phyloP scores from a whole-genome alignment of 2,329 filamentous ascomycete genomes.

The Aspergillus viridinutans region DNA sequence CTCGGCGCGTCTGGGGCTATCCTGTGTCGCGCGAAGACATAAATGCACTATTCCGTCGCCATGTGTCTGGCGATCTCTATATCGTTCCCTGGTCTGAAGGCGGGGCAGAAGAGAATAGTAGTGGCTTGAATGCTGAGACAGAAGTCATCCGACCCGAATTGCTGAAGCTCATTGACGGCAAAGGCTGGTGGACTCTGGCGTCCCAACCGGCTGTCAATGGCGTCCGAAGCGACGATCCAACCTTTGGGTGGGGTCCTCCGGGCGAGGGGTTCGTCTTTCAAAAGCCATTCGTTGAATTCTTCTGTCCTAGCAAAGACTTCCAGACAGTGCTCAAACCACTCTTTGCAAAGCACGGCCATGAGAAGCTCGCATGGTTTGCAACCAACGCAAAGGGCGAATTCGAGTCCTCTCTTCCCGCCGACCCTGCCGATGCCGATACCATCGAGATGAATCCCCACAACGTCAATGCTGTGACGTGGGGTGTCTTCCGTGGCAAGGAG shows the following conservation, averaged over 20 bases:
- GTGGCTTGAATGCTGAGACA: conserved; percentile 64
- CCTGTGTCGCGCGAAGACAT: conserved; percentile 70
- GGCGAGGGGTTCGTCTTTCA: conserved; percentile 91
- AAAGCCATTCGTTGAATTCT: conserved; percentile 97
- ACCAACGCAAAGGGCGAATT: conserved; percentile 75
- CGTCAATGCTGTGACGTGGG: conserved; percentile 96
- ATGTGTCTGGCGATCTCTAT: conserved; percentile 72
- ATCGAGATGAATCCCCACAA: conserved; percentile 44
- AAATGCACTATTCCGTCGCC: conserved; percentile 71
- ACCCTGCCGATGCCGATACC: conserved; percentile 24
- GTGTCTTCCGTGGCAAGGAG: conserved; percentile 90
- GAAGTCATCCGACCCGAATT: conserved; percentile 73
- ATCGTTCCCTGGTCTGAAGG: conserved; percentile 89
- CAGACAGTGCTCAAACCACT: conserved; percentile 55
- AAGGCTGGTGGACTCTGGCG: conserved; percentile 93
- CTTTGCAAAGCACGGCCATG: conserved; percentile 57
- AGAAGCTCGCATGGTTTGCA: conserved; percentile 81
- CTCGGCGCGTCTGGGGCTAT: conserved; percentile 78
- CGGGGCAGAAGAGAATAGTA: conserved; percentile 55
- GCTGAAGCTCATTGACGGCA: conserved; percentile 66
- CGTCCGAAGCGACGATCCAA: conserved; percentile 66
- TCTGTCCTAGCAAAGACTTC: conserved; percentile 74
- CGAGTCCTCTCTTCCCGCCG: conserved; percentile 51
- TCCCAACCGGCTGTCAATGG: conserved; percentile 94
- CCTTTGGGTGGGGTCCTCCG: conserved; percentile 90